Base-by-base conservation (phyloP, 768 basidiomycete species). In the Macrolepiota albuminosa region DNA sequence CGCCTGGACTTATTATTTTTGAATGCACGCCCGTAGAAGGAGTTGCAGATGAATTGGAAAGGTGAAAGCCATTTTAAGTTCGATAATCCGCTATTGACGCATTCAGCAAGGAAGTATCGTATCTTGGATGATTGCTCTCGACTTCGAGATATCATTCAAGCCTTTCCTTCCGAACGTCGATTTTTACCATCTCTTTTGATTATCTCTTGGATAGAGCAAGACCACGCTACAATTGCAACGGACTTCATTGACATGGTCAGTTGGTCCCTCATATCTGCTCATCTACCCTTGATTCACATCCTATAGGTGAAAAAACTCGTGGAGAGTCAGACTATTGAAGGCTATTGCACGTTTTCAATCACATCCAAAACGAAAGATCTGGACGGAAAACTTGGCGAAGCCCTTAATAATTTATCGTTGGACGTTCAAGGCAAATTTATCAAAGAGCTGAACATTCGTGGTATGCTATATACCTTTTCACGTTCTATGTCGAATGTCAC, bases 1-100 rank as follows among this genome's bases (percentile, higher is more conserved):
- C 76, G 40, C 89, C 90, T 21, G 89, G 89, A 0, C 60, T 91
- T 26, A 79, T 91, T 59, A 71, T 91, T n/a, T 88, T 93, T 57
- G 90, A 93, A 68, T 83, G 85, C 51, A 87, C 87, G 1, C 86
- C 90, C 0, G 57, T 88, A 47, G 83, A 81, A 48, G 84, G 78
- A n/a, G 71, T 85, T 1, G 63, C 74, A 29, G 89, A 91, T 67
- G 82, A 87, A 14, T 70, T 91, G 37, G 88, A 88, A 73, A 84
- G 78, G 89, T 90, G 56, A 34, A 52, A 50, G 54, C 26, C 53
- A 24, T 43, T 42, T 18, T 36, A 21, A 59, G 29, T 9, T 33
- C 46, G 57, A 29, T 56, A 45, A 47, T 64, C 31, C 63, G 53
- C 42, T 39, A 63, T 31, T 26, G 29, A 57, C 42, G 3, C 21